Conservation (phyloP, 73 alveolate species). For the Tetrahymena borealis region DNA sequence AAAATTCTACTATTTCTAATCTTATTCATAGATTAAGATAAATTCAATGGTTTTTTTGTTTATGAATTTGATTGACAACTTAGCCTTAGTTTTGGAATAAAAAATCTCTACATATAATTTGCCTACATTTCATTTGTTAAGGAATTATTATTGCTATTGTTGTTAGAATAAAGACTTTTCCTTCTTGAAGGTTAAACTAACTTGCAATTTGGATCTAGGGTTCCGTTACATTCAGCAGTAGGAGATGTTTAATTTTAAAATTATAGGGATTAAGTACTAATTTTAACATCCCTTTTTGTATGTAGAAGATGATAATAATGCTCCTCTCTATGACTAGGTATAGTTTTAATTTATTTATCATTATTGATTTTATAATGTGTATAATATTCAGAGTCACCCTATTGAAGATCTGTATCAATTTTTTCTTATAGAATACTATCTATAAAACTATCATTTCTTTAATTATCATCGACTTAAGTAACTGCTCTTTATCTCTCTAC, state of each 20-base stretch:
- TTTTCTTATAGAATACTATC: too few species aligned
- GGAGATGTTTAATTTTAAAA: neutral
- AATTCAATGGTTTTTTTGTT: neutral
- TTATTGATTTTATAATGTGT: neutral
- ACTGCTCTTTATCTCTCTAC: too few species aligned
- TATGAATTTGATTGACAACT: neutral
- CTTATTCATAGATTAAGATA: neutral
- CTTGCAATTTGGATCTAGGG: neutral
- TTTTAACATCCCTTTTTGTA: neutral
- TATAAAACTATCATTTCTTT: too few species aligned
- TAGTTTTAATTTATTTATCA: neutral
- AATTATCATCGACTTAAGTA: too few species aligned
- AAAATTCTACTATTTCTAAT: neutral
- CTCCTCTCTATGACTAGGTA: neutral
- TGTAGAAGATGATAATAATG: neutral
- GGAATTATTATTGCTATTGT: neutral
- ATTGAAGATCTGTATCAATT: too few species aligned
- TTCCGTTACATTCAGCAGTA: neutral
- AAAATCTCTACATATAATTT: neutral
- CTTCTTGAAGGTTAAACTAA: neutral
- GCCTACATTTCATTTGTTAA: neutral
- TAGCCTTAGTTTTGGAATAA: neutral
- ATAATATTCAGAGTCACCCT: neutral
- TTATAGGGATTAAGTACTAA: neutral
- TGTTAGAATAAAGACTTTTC: neutral